Conservation (phyloP, 2,329 filamentous ascomycete genomes). For the Colletotrichum neosansevieriae region DNA sequence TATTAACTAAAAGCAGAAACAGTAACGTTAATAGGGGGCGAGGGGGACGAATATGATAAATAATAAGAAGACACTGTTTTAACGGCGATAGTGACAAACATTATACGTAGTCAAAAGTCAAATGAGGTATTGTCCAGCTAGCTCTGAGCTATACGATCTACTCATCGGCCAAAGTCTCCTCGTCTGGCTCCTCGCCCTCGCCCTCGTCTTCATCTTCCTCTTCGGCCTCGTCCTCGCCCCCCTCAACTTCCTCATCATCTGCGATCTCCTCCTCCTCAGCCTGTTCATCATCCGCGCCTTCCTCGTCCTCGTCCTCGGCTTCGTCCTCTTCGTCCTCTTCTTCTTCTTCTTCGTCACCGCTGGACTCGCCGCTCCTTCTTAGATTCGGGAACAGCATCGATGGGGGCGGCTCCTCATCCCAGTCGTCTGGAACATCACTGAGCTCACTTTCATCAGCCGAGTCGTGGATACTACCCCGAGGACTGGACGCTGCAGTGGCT, state of each 20-base stretch:
- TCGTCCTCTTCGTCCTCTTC: slow-evolving; percentile 38
- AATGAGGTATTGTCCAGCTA: neutral
- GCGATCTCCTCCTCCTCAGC: slow-evolving; percentile 32
- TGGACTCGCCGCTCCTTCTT: slow-evolving; percentile 47
- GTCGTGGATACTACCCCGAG: slow-evolving; percentile 71
- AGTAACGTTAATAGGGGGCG: no score
- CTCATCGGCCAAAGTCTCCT: slow-evolving; percentile 18
- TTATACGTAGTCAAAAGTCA: no score
- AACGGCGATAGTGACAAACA: no score
- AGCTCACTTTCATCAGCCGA: slow-evolving; percentile 78
- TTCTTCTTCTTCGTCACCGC: slow-evolving; percentile 46
- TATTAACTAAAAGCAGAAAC: no score
- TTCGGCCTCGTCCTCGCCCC: slow-evolving; percentile 41
- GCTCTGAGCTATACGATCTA: neutral
- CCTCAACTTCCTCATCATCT: slow-evolving; percentile 8
- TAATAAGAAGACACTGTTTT: no score
- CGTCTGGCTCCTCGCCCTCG: neutral
- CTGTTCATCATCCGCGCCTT: slow-evolving; percentile 33
- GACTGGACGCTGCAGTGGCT: slow-evolving; percentile 57
- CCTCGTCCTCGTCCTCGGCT: slow-evolving; percentile 38
- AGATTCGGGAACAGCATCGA: slow-evolving; percentile 64
- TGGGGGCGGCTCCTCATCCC: slow-evolving; percentile 68
- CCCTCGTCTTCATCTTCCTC: slow-evolving; percentile 38
- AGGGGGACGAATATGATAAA: no score
- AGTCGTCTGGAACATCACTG: slow-evolving; percentile 71